Evolutionary conservation across 306 rosid genomes (phyloP), one percentile per base, ranked within the genome.

Genomic region (Coriaria nepalensis): DNA sequence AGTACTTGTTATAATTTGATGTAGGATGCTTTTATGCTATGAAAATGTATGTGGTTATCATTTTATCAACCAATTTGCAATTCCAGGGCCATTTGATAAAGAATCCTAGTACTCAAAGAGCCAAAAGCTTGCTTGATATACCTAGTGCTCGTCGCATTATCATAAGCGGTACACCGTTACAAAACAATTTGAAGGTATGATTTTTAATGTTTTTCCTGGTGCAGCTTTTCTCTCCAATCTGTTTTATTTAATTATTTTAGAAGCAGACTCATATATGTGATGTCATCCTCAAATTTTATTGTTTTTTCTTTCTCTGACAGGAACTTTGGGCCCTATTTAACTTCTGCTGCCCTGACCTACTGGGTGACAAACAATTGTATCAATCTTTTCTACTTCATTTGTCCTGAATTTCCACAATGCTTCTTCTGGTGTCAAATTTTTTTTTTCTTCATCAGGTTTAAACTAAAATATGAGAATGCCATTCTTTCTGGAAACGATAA

Each of bases 21-120:
- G n/a, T n/a, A n/a, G n/a, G n/a, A n/a, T n/a, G n/a, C n/a, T n/a
- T n/a, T n/a, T n/a, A n/a, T n/a, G n/a, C n/a, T n/a, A n/a, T n/a
- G n/a, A n/a, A n/a, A n/a, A n/a, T n/a, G n/a, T n/a, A n/a, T n/a
- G n/a, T n/a, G n/a, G 34, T 14, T 37, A 20, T 47, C n/a, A 39
- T 47, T 65, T 68, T 57, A 54, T 47, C 49, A 36, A 33, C 51
- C 56, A 41, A 62, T 61, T 71, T 41, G 33, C 35, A 45, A 57
- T 37, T 65, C 50, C 48, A 88, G 96, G 96, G 96, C 10, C 96
- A 88, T 66, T 88, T 88, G 51, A 68, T 88, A 74, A 88, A 88
- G 71, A 88, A 88, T 63, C 96, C 96, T 37, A 83, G 80, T 70
- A 88, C 96, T 13, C 96, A 88, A 61, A 78, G 96, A 47, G 95